Base-by-base conservation (phyloP, 2,329 filamentous ascomycete species). In the Coniochaeta hoffmannii region DNA sequence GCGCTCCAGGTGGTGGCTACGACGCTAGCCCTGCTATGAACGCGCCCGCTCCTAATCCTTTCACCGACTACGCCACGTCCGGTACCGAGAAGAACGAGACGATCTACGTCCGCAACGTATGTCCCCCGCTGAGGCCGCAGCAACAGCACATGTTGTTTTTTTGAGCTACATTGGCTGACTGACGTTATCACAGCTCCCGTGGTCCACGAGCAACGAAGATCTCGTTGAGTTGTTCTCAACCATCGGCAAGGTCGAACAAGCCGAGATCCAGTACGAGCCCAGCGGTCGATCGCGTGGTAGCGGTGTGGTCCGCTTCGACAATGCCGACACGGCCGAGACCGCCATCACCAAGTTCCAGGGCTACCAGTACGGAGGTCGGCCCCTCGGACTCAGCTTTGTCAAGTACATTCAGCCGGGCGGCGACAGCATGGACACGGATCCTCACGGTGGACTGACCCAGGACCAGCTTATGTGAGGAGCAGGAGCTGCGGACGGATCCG, bases 161-260 rank as follows among this genome's bases (percentile, higher is more conserved):
- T 12, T 50, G 2, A 46, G 8, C 9, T 26, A 22, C 24, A 8
- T 41, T 55, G 24, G n/a, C 26, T 46, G 19, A 44, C 62, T 66
- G 59, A 65, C 15, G 34, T 4, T 53, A 34, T 52, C 50, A 41
- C 65, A 96, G 92, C 83, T 99, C 60, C 94, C 94, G 12, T 99
- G 94, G 94, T 97, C 94, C 28, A 99, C 94, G 15, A 97, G 92
- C 77, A 97, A 99, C 68, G 94, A 99, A 60, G 94, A 99, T 71
- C 78, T 99, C 26, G 85, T 97, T 56, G 94, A 99, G 70, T 81
- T 99, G 19, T 99, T 99, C 77, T 92, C 89, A 17, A 99, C 94
- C 11, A 99, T 99, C 66, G 94, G 94, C 61, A 96, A 96, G 71
- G 94, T 99, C 57, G 91, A 97, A 66, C 91, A 94, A 65, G 94